Evolutionary conservation across 768 basidiomycete genomes (phyloP).

Genomic region (Neoboletus brunneissimus): DNA sequence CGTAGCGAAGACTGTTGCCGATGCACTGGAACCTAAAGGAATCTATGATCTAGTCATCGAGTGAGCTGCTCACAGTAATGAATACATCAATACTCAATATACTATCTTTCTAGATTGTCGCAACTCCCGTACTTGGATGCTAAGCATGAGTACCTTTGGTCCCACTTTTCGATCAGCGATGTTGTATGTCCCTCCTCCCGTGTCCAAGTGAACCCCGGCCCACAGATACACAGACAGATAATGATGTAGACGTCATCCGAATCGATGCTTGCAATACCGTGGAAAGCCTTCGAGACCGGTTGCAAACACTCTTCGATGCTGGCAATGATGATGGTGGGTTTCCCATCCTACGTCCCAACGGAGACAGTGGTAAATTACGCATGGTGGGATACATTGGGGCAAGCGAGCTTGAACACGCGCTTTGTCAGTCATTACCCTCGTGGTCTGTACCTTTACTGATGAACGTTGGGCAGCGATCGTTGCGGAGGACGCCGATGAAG

Average conservation of each 20-base stretch:
- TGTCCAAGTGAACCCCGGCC: not conserved
- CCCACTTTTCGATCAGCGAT: conserved; percentile 67
- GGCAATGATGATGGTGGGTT: conserved; percentile 82
- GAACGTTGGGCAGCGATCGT: conserved; percentile 54
- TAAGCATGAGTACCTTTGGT: conserved; percentile 91
- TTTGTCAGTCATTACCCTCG: conserved; percentile 52
- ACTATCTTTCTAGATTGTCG: conserved; percentile 46
- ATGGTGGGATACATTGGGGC: conserved; percentile 90
- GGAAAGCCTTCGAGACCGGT: conserved; percentile 64
- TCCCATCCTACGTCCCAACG: conserved; percentile 67
- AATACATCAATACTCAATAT: not conserved
- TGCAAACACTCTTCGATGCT: conserved; percentile 53
- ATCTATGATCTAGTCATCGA: conserved; percentile 98
- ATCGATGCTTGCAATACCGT: conserved; percentile 77
- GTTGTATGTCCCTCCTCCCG: conserved; percentile 52
- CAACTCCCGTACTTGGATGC: conserved; percentile 91
- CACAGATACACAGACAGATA: conserved; percentile 51
- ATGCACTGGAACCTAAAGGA: conserved; percentile 62
- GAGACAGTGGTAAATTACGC: conserved; percentile 45
- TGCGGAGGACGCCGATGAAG: conserved; percentile 66
- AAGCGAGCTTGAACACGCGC: conserved; percentile 91
- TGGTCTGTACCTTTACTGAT: not conserved
- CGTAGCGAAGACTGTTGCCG: conserved; percentile 44
- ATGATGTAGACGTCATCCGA: conserved; percentile 65
- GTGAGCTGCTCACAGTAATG: conserved; percentile 27